Evolutionary conservation across 192 early-diverging fungal genomes (phyloP).

Genomic region (Spizellomyces punctatus): DNA sequence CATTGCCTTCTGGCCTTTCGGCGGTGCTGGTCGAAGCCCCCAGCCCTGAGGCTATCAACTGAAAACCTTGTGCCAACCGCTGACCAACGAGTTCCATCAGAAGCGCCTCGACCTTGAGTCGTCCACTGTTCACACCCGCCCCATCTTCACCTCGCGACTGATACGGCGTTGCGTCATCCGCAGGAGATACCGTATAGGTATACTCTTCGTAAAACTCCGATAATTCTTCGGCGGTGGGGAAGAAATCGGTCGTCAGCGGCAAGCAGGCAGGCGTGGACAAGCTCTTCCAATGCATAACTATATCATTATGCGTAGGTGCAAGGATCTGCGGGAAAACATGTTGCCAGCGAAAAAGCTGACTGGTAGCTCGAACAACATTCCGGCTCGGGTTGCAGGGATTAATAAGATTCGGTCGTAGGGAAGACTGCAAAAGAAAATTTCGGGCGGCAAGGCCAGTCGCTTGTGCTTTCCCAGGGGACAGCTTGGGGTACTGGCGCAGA

Average conservation of each 20-base stretch:
- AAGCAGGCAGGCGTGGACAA: slow-evolving; percentile 91
- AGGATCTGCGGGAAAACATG: slow-evolving; percentile 73
- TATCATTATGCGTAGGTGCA: slow-evolving; percentile 49
- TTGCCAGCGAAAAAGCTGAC: slow-evolving; percentile 84
- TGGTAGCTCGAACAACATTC: slow-evolving; percentile 54
- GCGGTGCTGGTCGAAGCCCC: not conserved
- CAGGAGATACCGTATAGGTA: slow-evolving; percentile 67
- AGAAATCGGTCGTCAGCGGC: slow-evolving; percentile 89
- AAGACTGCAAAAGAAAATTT: not conserved
- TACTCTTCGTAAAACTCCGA: slow-evolving; percentile 71
- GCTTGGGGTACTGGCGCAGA: slow-evolving; percentile 17
- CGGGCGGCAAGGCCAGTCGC: not conserved
- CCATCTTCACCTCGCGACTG: slow-evolving; percentile 27
- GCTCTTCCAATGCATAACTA: slow-evolving; percentile 83
- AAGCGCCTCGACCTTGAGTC: slow-evolving; percentile 44
- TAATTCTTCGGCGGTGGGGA: slow-evolving; percentile 72
- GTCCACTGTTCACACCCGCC: not conserved
- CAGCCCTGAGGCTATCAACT: slow-evolving; percentile 59
- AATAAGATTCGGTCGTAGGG: slow-evolving; percentile 22
- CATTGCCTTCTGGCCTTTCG: not conserved
- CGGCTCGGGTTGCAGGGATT: slow-evolving; percentile 78
- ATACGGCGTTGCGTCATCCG: slow-evolving; percentile 36
- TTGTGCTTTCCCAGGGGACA: slow-evolving; percentile 26
- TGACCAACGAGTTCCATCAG: slow-evolving; percentile 86
- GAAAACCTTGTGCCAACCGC: slow-evolving; percentile 91